Evolutionary conservation across 2,329 filamentous ascomycete genomes (phyloP), one percentile per base, ranked within the genome.

Genomic region (Aspergillus sp.): DNA sequence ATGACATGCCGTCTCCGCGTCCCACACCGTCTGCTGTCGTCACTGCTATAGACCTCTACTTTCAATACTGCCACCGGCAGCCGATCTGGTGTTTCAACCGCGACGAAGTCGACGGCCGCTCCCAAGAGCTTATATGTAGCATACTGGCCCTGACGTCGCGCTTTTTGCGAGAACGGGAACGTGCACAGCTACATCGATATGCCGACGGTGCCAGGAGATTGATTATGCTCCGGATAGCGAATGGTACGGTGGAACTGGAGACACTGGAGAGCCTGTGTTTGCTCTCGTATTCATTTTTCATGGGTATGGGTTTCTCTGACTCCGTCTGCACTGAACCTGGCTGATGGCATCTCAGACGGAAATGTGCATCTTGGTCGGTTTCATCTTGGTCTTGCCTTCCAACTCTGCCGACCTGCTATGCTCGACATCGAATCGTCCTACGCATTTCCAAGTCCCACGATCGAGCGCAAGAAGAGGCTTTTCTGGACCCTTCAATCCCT

Each of bases 401-500:
- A 72, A 39, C 61, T 72, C 6, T 71, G 67, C 39, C 64, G 65
- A 6, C 67, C 68, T 0, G 68, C 68, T 5, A 65, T 64, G 61
- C 45, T 72, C 1, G 68, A 72, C 34, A 43, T 65, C 0, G 57
- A 63, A 27, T 55, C 60, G 0, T 48, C 53, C 0, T 69, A 69
- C 28, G 43, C 43, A 0, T 32, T 46, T 3, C 52, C 61, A 5
- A 60, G 62, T 24, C 48, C 55, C 1, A 43, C 41, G 1, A 42
- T 49, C 0, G 64, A 72, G 32, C 60, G 67, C 7, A 71, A 71
- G 44, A 69, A 64, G 42, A 48, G 66, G 3, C 49, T 71, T 0
- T 72, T 71, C 19, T 72, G 68, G 68, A 71, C 67, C 33, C 51
- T 72, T 0, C 66, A 71, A 32, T 45, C 68, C 2, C 59, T 72